Conservation (phyloP, 2,329 filamentous ascomycete genomes). For the Daldinia eschscholtzii region DNA sequence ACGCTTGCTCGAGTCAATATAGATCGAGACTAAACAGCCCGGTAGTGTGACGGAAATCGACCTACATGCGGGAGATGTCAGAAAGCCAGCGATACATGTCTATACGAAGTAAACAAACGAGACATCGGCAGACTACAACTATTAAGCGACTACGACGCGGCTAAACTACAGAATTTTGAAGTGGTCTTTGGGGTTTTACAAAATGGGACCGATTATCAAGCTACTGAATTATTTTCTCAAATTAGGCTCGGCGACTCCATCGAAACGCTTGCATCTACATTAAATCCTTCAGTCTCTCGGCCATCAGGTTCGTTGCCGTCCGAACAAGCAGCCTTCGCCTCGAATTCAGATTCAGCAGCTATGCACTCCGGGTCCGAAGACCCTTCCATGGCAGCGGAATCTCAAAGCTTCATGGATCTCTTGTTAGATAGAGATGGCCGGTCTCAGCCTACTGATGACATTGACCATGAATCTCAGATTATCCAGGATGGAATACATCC, state of each 20-base stretch:
- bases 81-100: constrained; percentile 33
- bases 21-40: constrained; percentile 18
- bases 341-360: neutral
- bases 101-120: constrained; percentile 40
- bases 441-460: constrained; percentile 15
- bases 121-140: constrained; percentile 36
- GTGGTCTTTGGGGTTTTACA: constrained; percentile 22
- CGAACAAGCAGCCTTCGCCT: neutral
- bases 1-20: neutral
- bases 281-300: constrained; percentile 1
- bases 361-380: constrained; percentile 1
- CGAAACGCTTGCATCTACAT: constrained; percentile 25
- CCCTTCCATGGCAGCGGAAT: neutral
- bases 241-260: constrained; percentile 29
- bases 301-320: constrained; percentile 1
- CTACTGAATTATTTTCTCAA: constrained; percentile 23
- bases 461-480: neutral
- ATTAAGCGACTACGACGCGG: constrained; percentile 32
- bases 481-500: neutral
- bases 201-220: constrained; percentile 28
- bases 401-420: constrained; percentile 31
- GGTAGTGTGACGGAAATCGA: constrained; percentile 39
- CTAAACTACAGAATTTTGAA: constrained; percentile 33
- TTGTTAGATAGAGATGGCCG: constrained; percentile 28
- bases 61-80: constrained; percentile 36